Conservation (phyloP, 192 early-diverging fungal genomes). For the Kickxella alabastrina region DNA sequence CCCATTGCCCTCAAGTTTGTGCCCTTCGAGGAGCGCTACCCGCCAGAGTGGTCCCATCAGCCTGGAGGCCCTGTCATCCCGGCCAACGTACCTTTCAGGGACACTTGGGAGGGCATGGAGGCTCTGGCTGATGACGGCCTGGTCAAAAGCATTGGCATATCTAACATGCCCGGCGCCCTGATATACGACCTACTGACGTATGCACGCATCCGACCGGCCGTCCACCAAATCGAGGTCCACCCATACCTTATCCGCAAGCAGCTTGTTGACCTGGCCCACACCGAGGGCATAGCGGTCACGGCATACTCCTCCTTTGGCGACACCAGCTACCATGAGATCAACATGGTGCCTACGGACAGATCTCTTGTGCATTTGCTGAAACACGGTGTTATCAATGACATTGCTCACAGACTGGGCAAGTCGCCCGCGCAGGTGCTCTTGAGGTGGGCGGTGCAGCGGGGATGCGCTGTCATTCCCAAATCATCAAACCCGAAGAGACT, state of each 20-base stretch:
- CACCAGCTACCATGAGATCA: conserved; percentile 18
- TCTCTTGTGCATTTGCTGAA: conserved; percentile 15
- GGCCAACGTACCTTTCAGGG: conserved; percentile 36
- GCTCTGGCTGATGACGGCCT: conserved; percentile 38
- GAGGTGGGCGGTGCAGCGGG: conserved; percentile 69
- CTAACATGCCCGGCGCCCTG: conserved; percentile 59
- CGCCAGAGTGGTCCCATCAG: conserved; percentile 19
- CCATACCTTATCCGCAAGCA: conserved; percentile 58
- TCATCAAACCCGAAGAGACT: conserved; percentile 61
- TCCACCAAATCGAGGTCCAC: conserved; percentile 83
- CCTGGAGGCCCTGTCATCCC: conserved; percentile 12
- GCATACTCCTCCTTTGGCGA: conserved; percentile 84
- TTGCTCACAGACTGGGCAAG: conserved; percentile 62
- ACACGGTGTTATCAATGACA: conserved; percentile 46
- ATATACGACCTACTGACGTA: conserved; percentile 55
- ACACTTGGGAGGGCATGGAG: conserved; percentile 60
- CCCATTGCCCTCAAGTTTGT: conserved; percentile 57
- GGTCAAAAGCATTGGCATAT: conserved; percentile 65
- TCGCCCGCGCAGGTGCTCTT: conserved; percentile 67
- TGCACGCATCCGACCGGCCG: conserved; percentile 59
- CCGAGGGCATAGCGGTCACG: conserved; percentile 67
- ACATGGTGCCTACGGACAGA: conserved; percentile 2
- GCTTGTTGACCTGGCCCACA: conserved; percentile 62
- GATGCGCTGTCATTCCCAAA: conserved; percentile 74
- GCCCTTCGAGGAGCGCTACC: conserved; percentile 21